Evolutionary conservation across 768 basidiomycete genomes (phyloP), one percentile per base, ranked within the genome.

Genomic region (Coprinopsis marcescibilis): DNA sequence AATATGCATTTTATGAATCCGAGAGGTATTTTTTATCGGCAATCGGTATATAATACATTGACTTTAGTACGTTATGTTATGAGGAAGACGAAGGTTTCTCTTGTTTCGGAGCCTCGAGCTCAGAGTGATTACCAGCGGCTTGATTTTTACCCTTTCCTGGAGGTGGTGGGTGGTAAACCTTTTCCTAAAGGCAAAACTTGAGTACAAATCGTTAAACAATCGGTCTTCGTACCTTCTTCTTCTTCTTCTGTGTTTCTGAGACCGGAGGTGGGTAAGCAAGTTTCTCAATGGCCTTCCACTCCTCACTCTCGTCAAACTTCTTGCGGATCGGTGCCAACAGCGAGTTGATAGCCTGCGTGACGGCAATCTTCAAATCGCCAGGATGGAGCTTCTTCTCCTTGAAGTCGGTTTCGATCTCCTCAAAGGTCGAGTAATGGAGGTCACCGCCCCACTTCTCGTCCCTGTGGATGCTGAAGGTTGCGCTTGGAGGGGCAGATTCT

Each of bases 251-350:
- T 7, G 71, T 68, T 55, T 81, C 78, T 0, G 76, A 78, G 42
- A 78, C 82, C 0, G 79, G 79, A 61, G 83, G 78, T 1, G 93
- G 92, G 68, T 97, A 99, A 10, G 92, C 96, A 17, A 84, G 65
- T 57, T 73, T 77, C 59, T 85, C 85, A 4, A 84, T 69, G 57
- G 70, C 70, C 64, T 87, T 80, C 82, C 90, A 97, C 60, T 90
- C 90, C 56, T 83, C 75, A 57, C 79, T 81, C 52, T 68, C 77
- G 55, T 83, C 75, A 57, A 90, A 97, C 42, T 80, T 76, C 52
- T 80, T 77, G 52, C 85, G 77, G 40, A 99, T 83, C 0, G 95
- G 94, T 15, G 78, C 80, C 47, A 98, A 65, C 34, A 99, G 67
- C 20, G 71, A 71, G 58, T 78, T 75, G 60, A 98, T 82, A 11